Evolutionary conservation across 2,329 filamentous ascomycete genomes (phyloP), one percentile per base, ranked within the genome.

Genomic region (Cordyceps cateniannulata): DNA sequence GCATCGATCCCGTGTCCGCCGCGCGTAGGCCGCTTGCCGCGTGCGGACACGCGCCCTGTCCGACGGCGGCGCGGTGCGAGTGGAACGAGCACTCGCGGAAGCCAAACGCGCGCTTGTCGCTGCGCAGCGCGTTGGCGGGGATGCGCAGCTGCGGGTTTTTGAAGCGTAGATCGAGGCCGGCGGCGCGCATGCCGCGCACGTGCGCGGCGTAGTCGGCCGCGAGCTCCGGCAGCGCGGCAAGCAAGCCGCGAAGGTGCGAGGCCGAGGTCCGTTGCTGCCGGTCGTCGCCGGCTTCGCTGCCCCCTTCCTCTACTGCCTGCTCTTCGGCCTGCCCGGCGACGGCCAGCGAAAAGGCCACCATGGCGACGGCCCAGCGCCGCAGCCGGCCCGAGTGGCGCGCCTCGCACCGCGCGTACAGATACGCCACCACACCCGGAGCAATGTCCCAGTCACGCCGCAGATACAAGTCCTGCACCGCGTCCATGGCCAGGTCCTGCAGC

Each of bases 141-240:
- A 85, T 78, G 63, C 83, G 77, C 24, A 85, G 78, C 71, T 85
- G 82, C 16, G 83, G 83, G 72, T 85, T 85, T 76, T 85, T 85
- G 72, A 82, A 76, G 65, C 79, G 75, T 42, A 81, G 71, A 64
- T 84, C 77, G 57, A 83, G 77, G 25, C 77, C 73, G 62, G 78
- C 80, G 62, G 72, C 72, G 47, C 71, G 70, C 76, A 85, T 82
- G 71, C 83, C 83, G 66, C 72, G 70, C 51, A 81, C 70, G 68
- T 85, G 83, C 50, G 73, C 74, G 42, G 72, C 69, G 69, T 83
- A 85, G 67, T 85, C 82, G 60, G 72, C 71, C 56, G 70, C 70
- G 56, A 85, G 79, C 58, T 78, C 77, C 2, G 79, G 76, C 32
- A 77, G 75, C 6, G 70, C 67, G 45, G 71, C 70, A 44, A 84